Conservation (phyloP, 2,329 filamentous ascomycete genomes). For the Neophaeococcomyces mojaviensis region DNA sequence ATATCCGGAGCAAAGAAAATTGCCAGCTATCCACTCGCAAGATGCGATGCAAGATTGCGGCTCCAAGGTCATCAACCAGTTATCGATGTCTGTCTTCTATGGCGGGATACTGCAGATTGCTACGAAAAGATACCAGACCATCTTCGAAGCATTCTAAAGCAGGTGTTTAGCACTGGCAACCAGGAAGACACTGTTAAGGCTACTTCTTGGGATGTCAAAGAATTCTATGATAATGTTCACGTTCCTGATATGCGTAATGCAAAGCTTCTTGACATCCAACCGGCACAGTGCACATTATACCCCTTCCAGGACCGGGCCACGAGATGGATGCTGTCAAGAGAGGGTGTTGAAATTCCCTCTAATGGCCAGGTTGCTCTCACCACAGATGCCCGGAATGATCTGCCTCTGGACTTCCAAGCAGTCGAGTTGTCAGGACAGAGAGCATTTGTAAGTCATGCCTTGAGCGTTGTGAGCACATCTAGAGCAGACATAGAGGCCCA, state of each 20-base stretch:
- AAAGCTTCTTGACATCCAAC: constrained; percentile 29
- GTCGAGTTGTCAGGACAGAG: constrained; percentile 11
- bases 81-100: constrained; percentile 8
- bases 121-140: constrained; percentile 4
- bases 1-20: not conserved
- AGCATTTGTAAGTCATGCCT: constrained; percentile 36
- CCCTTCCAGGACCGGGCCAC: constrained; percentile 43
- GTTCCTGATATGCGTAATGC: constrained; percentile 32
- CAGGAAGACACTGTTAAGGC: not conserved
- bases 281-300: constrained; percentile 35
- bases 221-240: constrained; percentile 43
- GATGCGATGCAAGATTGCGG: not conserved
- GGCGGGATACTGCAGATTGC: constrained; percentile 6
- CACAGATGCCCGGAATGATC: not conserved
- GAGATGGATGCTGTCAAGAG: constrained; percentile 39
- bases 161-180: not conserved
- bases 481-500: constrained; percentile 26
- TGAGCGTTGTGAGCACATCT: constrained; percentile 33
- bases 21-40: not conserved
- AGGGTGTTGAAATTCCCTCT: constrained; percentile 31
- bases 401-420: constrained; percentile 26
- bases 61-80: not conserved
- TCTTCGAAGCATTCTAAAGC: constrained; percentile 6
- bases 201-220: constrained; percentile 26
- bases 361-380: constrained; percentile 27